A percentile compares a stretch with the other conserved stretches of the same genome.
Evolutionary conservation across 2,329 filamentous ascomycete genomes (phyloP).

Genomic region (Volutella citrinella): DNA sequence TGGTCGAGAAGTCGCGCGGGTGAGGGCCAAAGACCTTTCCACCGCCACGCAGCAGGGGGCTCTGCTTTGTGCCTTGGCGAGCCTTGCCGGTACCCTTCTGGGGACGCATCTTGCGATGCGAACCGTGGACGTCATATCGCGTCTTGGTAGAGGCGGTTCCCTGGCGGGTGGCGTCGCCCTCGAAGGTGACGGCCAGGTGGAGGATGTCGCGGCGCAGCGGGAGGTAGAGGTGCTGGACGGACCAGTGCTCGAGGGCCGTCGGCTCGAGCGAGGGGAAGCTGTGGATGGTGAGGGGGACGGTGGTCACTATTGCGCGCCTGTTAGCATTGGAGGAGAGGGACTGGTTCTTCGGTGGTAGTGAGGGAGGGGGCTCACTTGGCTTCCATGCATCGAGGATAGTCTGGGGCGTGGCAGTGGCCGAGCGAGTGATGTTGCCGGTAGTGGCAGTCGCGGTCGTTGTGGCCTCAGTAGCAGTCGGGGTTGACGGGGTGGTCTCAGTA

Average conservation of each 20-base stretch:
- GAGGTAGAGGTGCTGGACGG: constrained; percentile 77
- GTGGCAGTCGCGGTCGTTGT: constrained; percentile 41
- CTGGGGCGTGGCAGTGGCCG: constrained; percentile 25
- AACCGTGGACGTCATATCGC: constrained; percentile 79
- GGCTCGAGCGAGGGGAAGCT: constrained; percentile 88
- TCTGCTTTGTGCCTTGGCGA: constrained; percentile 77
- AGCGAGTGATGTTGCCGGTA: constrained; percentile 35
- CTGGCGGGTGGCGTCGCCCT: constrained; percentile 83
- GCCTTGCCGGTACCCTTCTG: constrained; percentile 86
- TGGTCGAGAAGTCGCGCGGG: constrained; percentile 84
- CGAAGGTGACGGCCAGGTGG: constrained; percentile 87
- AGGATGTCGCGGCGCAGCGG: constrained; percentile 89
- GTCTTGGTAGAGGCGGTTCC: constrained; percentile 84
- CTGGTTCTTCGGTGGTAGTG: background rate
- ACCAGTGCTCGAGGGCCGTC: constrained; percentile 71
- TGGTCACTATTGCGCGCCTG: no score
- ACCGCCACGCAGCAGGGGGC: constrained; percentile 78
- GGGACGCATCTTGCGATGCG: constrained; percentile 72
- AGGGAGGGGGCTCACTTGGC: constrained; percentile 36
- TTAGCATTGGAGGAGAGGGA: constrained; percentile 27
- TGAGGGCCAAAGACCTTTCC: constrained; percentile 89
- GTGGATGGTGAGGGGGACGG: constrained; percentile 83
- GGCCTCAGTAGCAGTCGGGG: no score
- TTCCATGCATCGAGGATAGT: constrained; percentile 40
- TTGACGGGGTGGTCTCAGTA: no score